phyloP scores from a whole-genome alignment of 2,329 filamentous ascomycete species.

The Fusarium sp. region DNA sequence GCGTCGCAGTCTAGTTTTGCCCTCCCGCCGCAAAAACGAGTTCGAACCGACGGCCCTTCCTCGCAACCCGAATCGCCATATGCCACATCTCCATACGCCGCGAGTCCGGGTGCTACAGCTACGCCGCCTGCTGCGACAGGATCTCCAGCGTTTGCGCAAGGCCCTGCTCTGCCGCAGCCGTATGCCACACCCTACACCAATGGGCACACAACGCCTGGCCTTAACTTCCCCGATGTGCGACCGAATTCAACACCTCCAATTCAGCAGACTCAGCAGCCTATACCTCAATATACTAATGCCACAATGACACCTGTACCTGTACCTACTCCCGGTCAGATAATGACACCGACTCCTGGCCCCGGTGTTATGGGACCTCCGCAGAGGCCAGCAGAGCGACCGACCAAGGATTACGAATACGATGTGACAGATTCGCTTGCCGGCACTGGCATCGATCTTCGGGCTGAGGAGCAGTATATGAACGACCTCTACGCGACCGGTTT shows the following conservation, averaged over 20 bases:
- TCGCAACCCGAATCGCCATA: slow-evolving; percentile 76
- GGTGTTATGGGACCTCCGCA: slow-evolving; percentile 69
- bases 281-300: slow-evolving; percentile 46
- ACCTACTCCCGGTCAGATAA: slow-evolving; percentile 35
- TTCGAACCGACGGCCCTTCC: slow-evolving; percentile 69
- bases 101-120: slow-evolving; percentile 59
- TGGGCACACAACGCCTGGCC: slow-evolving; percentile 52
- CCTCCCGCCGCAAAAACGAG: slow-evolving; percentile 78
- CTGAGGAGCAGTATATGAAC: slow-evolving; percentile 86
- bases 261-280: slow-evolving; percentile 49
- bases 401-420: slow-evolving; percentile 76
- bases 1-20: slow-evolving; percentile 64
- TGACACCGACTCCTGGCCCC: slow-evolving; percentile 45
- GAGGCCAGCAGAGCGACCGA: slow-evolving; percentile 71
- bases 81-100: slow-evolving; percentile 63
- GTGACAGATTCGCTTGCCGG: slow-evolving; percentile 86
- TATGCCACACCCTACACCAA: slow-evolving; percentile 56
- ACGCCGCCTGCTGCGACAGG: slow-evolving; percentile 55
- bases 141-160: slow-evolving; percentile 54
- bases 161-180: slow-evolving; percentile 49
- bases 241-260: slow-evolving; percentile 50
- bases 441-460: slow-evolving; percentile 87
- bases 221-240: slow-evolving; percentile 53
- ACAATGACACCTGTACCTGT: slow-evolving; percentile 46
- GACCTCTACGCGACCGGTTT: slow-evolving; percentile 70